Evolutionary conservation across 208 protist species (phyloP).

Genomic region (Vickermania ingenoplastis): DNA sequence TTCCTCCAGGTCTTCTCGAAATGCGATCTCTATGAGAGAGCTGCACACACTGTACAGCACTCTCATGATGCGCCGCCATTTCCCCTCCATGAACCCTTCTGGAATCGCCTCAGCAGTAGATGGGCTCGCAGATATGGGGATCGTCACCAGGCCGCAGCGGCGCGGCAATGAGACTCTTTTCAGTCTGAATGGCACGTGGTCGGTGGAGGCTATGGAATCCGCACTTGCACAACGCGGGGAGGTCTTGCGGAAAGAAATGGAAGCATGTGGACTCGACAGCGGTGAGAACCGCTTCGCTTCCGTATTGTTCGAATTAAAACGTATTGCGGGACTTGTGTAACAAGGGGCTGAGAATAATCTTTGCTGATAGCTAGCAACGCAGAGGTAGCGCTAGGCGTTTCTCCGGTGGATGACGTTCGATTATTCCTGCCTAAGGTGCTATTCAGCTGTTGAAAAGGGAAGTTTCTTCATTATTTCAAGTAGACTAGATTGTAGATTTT

Average conservation of each 20-base stretch:
- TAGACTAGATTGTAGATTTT: no score
- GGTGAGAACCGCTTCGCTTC: slow-evolving; percentile 51
- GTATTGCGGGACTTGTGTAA: slow-evolving; percentile 17
- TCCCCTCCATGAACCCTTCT: slow-evolving; percentile 50
- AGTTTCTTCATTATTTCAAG: no score
- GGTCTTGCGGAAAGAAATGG: slow-evolving; percentile 33
- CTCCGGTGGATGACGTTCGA: no score
- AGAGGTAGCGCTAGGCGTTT: no score
- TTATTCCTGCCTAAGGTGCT: no score
- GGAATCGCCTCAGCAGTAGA: slow-evolving; percentile 42
- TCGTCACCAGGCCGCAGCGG: slow-evolving; percentile 53
- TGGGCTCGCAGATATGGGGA: slow-evolving; percentile 51
- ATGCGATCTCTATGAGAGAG: slow-evolving; percentile 32
- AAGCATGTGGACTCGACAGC: slow-evolving; percentile 25
- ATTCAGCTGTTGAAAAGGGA: no score
- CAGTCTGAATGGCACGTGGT: slow-evolving; percentile 55
- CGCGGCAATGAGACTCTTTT: slow-evolving; percentile 55
- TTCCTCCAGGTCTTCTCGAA: slow-evolving; percentile 8
- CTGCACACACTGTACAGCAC: slow-evolving; percentile 57
- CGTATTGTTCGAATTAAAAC: slow-evolving; percentile 42
- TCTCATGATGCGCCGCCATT: slow-evolving; percentile 54
- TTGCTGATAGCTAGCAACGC: no score
- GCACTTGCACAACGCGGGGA: slow-evolving; percentile 47
- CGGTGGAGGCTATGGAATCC: slow-evolving; percentile 41
- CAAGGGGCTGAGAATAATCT: no score